Evolutionary conservation across 1,139 yeast species (phyloP), one percentile per base, ranked within the genome.

Genomic region (Kodamaea plutei): DNA sequence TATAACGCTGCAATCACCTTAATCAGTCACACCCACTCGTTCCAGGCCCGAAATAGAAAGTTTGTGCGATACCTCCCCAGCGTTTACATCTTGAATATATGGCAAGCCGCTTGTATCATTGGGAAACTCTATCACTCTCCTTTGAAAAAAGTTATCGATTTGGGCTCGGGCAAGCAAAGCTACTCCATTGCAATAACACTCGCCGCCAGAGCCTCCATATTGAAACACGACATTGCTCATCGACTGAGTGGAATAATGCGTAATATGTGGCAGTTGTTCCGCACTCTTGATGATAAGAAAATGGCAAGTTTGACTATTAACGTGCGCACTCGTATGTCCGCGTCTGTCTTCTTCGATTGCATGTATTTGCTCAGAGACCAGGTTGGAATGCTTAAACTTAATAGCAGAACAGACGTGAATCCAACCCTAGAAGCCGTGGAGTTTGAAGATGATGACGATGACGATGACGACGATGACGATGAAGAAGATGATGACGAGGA

Each of bases 231-330:
- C 52, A 80, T 91, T 69, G 88, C 96, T 1, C 85, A 84, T 55
- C 72, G 97, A 41, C 84, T 95, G 0, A 81, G 95, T 33, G 96
- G 95, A 12, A 87, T 91, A 37, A 85, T 91, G 91, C 76, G 84
- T 45, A 88, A 88, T 48, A 80, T 87, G 69, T 91, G 98, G 98
- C 87, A 83, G 41, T 68, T 88, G 38, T 84, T 84, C 55, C 73
- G 78, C 34, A 65, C 75, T 1, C 57, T 80, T 35, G 69, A 74
- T 37, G 72, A 69, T 32, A 65, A 65, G 48, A 56, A 61, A 25
- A 30, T 50, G 37, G 55, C 61, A 16, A 48, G 46, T 15, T 52
- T 65, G 26, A 52, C 69, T 23, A 76, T 88, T 9, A 70, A 73
- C 2, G 80, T 88, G 8, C 69, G 85, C 28, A 79, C 93, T 7